Percentiles rank a stretch among this genome's conserved stretches.
These are phyloP conservation scores for Actinidia arguta DNA, from an alignment of 179 eudicot species.

Conservation along the genomic window DNA sequence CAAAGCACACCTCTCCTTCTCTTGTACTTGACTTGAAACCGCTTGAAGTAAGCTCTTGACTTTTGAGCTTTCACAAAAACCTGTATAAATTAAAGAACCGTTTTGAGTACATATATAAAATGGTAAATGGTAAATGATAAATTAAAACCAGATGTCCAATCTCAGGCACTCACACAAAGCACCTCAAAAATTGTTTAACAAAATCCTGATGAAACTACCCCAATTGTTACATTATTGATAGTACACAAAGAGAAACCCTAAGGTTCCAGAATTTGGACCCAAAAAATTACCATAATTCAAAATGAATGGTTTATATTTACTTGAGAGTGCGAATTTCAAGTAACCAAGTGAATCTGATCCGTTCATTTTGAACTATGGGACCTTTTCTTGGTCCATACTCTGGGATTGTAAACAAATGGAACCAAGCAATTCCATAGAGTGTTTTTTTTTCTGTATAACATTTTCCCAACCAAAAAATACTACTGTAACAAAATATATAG, in stretches of 20 bases:
- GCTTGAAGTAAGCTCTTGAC: constrained; percentile 72
- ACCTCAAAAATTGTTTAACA: neutral
- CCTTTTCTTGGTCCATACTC: too few species aligned
- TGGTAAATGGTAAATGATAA: too few species aligned
- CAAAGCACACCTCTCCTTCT: constrained; percentile 66
- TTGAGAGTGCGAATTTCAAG: too few species aligned
- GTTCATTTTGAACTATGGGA: too few species aligned
- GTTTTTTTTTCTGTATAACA: neutral
- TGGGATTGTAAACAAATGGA: too few species aligned
- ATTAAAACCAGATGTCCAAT: too few species aligned
- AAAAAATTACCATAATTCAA: too few species aligned
- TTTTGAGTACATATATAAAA: neutral
- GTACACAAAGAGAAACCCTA: too few species aligned
- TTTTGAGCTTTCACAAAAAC: constrained; percentile 68
- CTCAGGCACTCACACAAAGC: neutral
- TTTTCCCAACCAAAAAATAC: neutral
- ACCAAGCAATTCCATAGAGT: neutral
- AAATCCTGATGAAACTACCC: too few species aligned
- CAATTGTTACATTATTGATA: neutral
- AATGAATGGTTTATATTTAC: too few species aligned
- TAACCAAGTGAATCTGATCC: too few species aligned
- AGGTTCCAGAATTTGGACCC: too few species aligned
- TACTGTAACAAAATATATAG: neutral
- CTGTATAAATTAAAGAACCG: constrained; percentile 19
- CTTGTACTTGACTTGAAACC: constrained; percentile 80